phyloP scores from a whole-genome alignment of 1,139 yeast genomes.

The Spencermartinsiella ligniputridi region DNA sequence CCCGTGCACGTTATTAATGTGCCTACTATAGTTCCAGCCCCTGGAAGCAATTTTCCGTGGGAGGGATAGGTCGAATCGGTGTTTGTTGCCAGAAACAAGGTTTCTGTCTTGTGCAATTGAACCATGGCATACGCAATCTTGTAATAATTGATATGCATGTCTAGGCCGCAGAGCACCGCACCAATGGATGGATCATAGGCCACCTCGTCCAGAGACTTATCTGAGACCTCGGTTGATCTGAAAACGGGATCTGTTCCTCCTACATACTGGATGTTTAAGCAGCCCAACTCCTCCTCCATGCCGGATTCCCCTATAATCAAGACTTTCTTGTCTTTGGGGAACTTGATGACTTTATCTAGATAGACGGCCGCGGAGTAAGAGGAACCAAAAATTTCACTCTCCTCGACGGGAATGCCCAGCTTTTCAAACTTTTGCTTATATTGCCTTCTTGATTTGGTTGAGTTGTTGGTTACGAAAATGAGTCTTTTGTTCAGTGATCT shows the following conservation, averaged over 20 bases:
- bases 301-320: constrained; percentile 88
- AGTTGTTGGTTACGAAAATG: constrained; percentile 90
- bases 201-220: constrained; percentile 32
- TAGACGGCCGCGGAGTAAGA: constrained; percentile 90
- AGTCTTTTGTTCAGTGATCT: constrained; percentile 55
- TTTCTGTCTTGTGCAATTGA: constrained; percentile 62
- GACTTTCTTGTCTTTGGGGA: constrained; percentile 69
- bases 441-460: constrained; percentile 78
- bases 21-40: constrained; percentile 91
- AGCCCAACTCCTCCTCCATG: constrained; percentile 64
- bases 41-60: constrained; percentile 79
- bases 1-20: constrained; percentile 74
- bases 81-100: constrained; percentile 89
- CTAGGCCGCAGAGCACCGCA: constrained; percentile 86
- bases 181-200: constrained; percentile 69
- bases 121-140: constrained; percentile 79
- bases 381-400: constrained; percentile 82
- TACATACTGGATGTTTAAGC: constrained; percentile 61
- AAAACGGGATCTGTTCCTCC: constrained; percentile 62
- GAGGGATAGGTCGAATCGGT: constrained; percentile 92
- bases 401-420: constrained; percentile 63
- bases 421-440: constrained; percentile 72
- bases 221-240: constrained; percentile 21
- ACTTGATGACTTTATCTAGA: constrained; percentile 65
- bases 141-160: constrained; percentile 69